These are phyloP conservation scores for Teratosphaeria viscida DNA, from an alignment of 2,329 filamentous ascomycete species.

Conservation along the genomic window DNA sequence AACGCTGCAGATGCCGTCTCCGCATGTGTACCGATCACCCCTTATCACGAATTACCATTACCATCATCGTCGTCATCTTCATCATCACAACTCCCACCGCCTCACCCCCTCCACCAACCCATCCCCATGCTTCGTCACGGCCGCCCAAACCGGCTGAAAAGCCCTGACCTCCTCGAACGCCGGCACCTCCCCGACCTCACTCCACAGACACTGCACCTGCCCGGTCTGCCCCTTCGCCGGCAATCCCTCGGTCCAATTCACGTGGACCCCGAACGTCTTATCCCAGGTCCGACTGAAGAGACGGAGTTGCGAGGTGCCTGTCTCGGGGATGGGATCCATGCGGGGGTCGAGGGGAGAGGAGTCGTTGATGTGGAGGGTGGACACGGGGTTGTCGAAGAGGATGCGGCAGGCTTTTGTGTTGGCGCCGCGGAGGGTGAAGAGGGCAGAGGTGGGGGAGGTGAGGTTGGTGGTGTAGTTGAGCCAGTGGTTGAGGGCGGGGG, in stretches of 20 bases:
- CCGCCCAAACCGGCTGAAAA: constrained; percentile 71
- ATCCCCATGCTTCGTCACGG: constrained; percentile 62
- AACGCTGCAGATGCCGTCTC: neutral
- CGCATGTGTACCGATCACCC: neutral
- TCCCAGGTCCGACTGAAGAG: constrained; percentile 78
- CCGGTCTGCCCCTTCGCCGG: constrained; percentile 43
- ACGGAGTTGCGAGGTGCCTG: constrained; percentile 57
- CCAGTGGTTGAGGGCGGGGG: constrained; percentile 35
- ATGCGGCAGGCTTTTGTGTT: constrained; percentile 75
- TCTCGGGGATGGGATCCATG: constrained; percentile 38
- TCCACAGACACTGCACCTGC: constrained; percentile 71
- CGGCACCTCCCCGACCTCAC: constrained; percentile 76
- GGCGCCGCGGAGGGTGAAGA: constrained; percentile 55
- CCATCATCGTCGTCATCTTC: neutral
- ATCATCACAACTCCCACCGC: constrained; percentile 30
- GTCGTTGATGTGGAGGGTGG: constrained; percentile 51
- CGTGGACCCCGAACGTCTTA: constrained; percentile 63
- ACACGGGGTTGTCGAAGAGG: constrained; percentile 58
- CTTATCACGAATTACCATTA: neutral
- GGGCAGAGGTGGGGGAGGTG: constrained; percentile 43
- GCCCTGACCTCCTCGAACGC: constrained; percentile 69
- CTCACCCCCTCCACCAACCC: constrained; percentile 75
- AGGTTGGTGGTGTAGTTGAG: constrained; percentile 53
- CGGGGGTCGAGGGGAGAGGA: constrained; percentile 14
- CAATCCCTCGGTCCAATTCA: constrained; percentile 49